These are phyloP conservation scores for Leccinum sublutescens DNA, from an alignment of 768 basidiomycete genomes.

Conservation along the genomic window DNA sequence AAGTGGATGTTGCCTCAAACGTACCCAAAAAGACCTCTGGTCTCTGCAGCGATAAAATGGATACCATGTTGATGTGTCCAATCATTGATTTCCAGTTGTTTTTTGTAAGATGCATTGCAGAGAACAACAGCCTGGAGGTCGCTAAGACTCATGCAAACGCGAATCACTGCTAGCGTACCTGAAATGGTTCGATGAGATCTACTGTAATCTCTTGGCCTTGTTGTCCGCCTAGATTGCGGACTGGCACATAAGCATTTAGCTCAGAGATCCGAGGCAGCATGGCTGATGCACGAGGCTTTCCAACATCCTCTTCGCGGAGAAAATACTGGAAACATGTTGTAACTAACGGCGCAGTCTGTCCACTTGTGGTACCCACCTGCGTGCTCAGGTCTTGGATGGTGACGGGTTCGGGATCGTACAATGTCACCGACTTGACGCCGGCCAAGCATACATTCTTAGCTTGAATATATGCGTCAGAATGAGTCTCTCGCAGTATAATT, in stretches of 20 bases:
- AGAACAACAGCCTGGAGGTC: slow-evolving; percentile 77
- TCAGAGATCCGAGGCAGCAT: slow-evolving; percentile 89
- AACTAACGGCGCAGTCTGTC: neutral
- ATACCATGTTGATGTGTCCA: slow-evolving; percentile 91
- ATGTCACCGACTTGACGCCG: slow-evolving; percentile 95
- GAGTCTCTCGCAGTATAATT: slow-evolving; percentile 2
- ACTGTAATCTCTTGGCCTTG: slow-evolving; percentile 75
- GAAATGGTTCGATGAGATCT: slow-evolving; percentile 84
- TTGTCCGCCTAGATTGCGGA: slow-evolving; percentile 77
- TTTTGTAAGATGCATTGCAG: slow-evolving; percentile 69
- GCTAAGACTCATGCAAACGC: slow-evolving; percentile 8
- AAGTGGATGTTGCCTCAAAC: slow-evolving; percentile 16
- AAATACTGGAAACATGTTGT: slow-evolving; percentile 68
- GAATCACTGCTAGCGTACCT: slow-evolving; percentile 49
- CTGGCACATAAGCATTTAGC: slow-evolving; percentile 94
- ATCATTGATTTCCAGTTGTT: slow-evolving; percentile 93
- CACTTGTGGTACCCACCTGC: slow-evolving; percentile 54
- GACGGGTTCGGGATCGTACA: slow-evolving; percentile 91
- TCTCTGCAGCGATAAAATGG: slow-evolving; percentile 89
- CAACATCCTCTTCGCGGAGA: slow-evolving; percentile 82
- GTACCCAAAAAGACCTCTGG: slow-evolving; percentile 92
- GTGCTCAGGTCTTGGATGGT: slow-evolving; percentile 88
- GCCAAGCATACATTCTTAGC: slow-evolving; percentile 96
- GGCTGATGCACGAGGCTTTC: slow-evolving; percentile 82
- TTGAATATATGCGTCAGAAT: slow-evolving; percentile 20